Evolutionary conservation across 2,329 filamentous ascomycete genomes (phyloP).

Genomic region (Tolypocladium cylindrosporum): DNA sequence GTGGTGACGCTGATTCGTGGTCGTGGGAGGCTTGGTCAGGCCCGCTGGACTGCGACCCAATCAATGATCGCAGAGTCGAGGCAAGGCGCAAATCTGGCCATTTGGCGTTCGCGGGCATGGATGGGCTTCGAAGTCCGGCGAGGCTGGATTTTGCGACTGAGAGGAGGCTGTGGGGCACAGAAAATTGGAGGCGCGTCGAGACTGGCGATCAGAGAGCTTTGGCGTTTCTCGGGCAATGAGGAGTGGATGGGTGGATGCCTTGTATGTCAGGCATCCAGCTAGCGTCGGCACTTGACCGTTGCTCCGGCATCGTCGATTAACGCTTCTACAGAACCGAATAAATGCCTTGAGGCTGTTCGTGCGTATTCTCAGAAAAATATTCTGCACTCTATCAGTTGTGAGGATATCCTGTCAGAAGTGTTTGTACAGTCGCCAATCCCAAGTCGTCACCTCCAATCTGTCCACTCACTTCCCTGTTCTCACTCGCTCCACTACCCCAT

Average conservation of each 20-base stretch:
- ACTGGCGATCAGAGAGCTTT: neutral
- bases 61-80: conserved; percentile 18
- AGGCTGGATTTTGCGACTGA: conserved; percentile 6
- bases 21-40: conserved; percentile 6
- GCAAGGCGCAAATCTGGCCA: conserved; percentile 23
- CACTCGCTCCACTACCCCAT: neutral
- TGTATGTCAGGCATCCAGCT: conserved; percentile 8
- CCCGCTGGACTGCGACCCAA: conserved; percentile 16
- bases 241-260: conserved; percentile 11
- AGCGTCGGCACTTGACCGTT: neutral
- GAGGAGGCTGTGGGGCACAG: conserved; percentile 15
- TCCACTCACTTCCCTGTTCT: neutral
- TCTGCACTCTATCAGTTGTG: neutral
- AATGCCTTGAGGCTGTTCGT: neutral
- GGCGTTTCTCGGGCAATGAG: neutral
- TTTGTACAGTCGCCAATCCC: neutral
- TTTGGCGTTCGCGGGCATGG: conserved; percentile 20
- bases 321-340: neutral
- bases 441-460: neutral
- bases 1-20: neutral
- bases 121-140: conserved; percentile 3
- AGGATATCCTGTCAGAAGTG: neutral
- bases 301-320: too few species aligned
- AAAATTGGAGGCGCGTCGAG: conserved; percentile 6
- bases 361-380: neutral